Conservation (phyloP, 2,329 filamentous ascomycete species). For the Rosellinia necatrix region DNA sequence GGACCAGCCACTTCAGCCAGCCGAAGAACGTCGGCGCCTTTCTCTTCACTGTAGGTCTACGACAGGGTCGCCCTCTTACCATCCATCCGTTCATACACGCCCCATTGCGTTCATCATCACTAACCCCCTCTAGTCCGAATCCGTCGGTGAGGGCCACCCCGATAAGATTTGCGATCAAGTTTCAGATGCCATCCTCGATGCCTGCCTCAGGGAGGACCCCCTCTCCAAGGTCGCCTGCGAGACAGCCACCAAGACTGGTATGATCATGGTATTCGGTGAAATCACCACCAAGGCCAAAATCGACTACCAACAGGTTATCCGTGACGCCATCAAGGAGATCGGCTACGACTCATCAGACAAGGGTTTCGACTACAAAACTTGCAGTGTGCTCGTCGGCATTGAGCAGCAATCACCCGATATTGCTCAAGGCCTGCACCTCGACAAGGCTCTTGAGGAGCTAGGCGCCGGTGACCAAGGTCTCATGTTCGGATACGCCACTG, state of each 20-base stretch:
- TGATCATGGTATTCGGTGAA: slow-evolving; percentile 99
- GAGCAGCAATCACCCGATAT: slow-evolving; percentile 99
- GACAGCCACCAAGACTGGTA: slow-evolving; percentile 98
- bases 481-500: slow-evolving; percentile 99
- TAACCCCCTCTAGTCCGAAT: slow-evolving; percentile 67
- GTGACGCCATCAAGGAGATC: slow-evolving; percentile 94
- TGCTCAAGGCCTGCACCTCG: slow-evolving; percentile 97
- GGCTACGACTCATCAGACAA: slow-evolving; percentile 96
- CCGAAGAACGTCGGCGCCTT: slow-evolving; percentile 71
- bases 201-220: slow-evolving; percentile 91
- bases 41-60: slow-evolving; percentile 73
- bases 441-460: slow-evolving; percentile 94
- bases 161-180: slow-evolving; percentile 99
- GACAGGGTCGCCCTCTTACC: not conserved
- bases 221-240: slow-evolving; percentile 99
- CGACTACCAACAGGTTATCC: slow-evolving; percentile 98
- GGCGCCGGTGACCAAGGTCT: slow-evolving; percentile 99
- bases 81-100: not conserved
- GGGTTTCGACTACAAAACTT: slow-evolving; percentile 99
- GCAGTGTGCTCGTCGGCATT: slow-evolving; percentile 97
- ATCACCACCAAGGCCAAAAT: slow-evolving; percentile 95
- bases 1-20: slow-evolving; percentile 46
- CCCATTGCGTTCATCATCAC: slow-evolving; percentile 1
- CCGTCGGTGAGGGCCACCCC: slow-evolving; percentile 87
- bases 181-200: slow-evolving; percentile 97